Percentiles rank a stretch among this genome's conserved stretches.
These are phyloP conservation scores for Phytophthora rubi DNA, from an alignment of 352 stramenopile species.

Conservation along the genomic window DNA sequence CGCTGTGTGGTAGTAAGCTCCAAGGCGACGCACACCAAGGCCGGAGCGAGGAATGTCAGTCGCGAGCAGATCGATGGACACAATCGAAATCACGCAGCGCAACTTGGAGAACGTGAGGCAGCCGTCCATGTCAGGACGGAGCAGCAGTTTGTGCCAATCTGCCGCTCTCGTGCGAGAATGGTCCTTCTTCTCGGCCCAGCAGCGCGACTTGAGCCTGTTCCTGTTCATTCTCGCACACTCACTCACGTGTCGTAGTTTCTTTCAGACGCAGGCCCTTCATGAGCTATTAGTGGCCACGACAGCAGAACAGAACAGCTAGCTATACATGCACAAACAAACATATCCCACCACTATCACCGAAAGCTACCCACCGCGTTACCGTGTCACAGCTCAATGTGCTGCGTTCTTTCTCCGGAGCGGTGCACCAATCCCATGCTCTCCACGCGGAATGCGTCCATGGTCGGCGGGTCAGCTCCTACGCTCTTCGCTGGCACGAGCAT, in stretches of 20 bases:
- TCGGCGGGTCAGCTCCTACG: not conserved
- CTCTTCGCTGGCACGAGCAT: constrained; percentile 21
- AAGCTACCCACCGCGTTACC: too few relatives aligned
- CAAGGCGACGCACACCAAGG: constrained; percentile 35
- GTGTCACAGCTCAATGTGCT: constrained; percentile 26
- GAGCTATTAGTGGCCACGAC: not conserved
- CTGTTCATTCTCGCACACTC: not conserved
- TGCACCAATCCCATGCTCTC: constrained; percentile 30
- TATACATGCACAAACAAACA: not conserved
- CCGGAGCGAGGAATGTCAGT: constrained; percentile 63
- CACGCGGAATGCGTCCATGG: constrained; percentile 30
- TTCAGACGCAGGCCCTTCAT: not conserved
- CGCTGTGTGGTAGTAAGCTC: constrained; percentile 23
- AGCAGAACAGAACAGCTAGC: not conserved
- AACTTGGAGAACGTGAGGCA: constrained; percentile 38
- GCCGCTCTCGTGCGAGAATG: not conserved
- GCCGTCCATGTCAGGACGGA: constrained; percentile 31
- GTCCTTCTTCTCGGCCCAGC: not conserved
- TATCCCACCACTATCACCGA: not conserved
- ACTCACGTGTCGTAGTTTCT: not conserved
- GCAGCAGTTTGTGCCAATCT: constrained; percentile 24
- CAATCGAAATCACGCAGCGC: constrained; percentile 42
- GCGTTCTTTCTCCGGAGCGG: constrained; percentile 6
- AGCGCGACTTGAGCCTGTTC: not conserved
- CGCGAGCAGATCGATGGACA: constrained; percentile 42